Percentiles rank a stretch among this genome's conserved stretches.
Evolutionary conservation across 768 basidiomycete species (phyloP).

Genomic region (Calocera cornea): DNA sequence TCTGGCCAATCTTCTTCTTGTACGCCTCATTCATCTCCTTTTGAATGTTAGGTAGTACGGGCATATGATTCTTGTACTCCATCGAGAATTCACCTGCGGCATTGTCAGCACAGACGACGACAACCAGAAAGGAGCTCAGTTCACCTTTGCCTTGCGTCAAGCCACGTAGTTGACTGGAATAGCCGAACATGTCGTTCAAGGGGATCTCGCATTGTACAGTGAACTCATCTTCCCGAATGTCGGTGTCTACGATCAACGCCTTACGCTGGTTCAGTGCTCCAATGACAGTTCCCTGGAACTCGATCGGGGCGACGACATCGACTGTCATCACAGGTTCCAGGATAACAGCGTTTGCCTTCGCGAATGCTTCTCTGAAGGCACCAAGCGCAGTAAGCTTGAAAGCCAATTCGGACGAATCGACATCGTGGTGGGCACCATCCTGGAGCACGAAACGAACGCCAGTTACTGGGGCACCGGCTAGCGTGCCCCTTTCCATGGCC

Average conservation of each 20-base stretch:
- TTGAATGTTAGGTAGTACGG: constrained; percentile 76
- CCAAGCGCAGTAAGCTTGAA: constrained; percentile 84
- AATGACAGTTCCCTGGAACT: constrained; percentile 92
- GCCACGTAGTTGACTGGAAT: constrained; percentile 83
- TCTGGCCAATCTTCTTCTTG: constrained; percentile 51
- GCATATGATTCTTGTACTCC: constrained; percentile 60
- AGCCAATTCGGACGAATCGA: constrained; percentile 93
- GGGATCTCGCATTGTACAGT: constrained; percentile 82
- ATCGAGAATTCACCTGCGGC: constrained; percentile 33
- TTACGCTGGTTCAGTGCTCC: constrained; percentile 85
- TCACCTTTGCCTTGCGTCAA: constrained; percentile 95
- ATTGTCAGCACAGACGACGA: constrained; percentile 22
- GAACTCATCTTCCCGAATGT: constrained; percentile 95
- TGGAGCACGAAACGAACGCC: constrained; percentile 77
- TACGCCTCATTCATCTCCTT: constrained; percentile 79
- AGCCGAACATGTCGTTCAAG: constrained; percentile 97
- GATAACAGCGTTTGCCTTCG: constrained; percentile 60
- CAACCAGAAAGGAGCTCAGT: constrained; percentile 35
- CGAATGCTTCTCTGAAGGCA: constrained; percentile 84
- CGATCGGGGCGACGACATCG: constrained; percentile 86
- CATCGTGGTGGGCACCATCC: constrained; percentile 84
- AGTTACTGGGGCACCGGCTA: constrained; percentile 77
- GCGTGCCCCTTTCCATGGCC: constrained; percentile 77
- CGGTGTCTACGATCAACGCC: constrained; percentile 89
- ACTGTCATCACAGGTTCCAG: constrained; percentile 99